These are phyloP conservation scores for Aphanocladium album DNA, from an alignment of 2,329 filamentous ascomycete species.

Conservation along the genomic window DNA sequence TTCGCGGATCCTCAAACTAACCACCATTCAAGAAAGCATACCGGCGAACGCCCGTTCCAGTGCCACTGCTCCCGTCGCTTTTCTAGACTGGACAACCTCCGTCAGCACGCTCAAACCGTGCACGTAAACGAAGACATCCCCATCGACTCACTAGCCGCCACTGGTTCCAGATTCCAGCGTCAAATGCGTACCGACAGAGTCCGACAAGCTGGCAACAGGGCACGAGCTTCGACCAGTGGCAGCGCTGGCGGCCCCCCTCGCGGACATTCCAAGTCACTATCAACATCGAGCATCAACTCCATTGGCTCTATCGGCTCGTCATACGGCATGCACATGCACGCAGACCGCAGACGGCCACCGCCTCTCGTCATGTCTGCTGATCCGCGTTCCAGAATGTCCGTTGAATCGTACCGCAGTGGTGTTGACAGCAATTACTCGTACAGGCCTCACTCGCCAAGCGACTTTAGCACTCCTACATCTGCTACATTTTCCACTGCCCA, in stretches of 20 bases:
- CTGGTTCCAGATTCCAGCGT: slow-evolving; percentile 84
- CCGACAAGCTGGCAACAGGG: slow-evolving; percentile 63
- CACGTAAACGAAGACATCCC: slow-evolving; percentile 98
- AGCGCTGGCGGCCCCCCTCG: slow-evolving; percentile 66
- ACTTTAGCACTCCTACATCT: slow-evolving; percentile 78
- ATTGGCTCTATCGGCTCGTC: slow-evolving; percentile 62
- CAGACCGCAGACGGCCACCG: slow-evolving; percentile 67
- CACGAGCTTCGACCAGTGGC: slow-evolving; percentile 71
- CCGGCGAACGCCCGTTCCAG: slow-evolving; percentile 91
- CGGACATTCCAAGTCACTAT: slow-evolving; percentile 80
- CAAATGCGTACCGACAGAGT: slow-evolving; percentile 86
- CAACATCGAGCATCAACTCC: slow-evolving; percentile 79
- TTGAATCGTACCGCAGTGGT: slow-evolving; percentile 64
- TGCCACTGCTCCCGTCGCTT: slow-evolving; percentile 93
- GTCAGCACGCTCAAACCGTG: slow-evolving; percentile 95
- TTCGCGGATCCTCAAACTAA: not conserved
- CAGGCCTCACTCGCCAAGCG: slow-evolving; percentile 62
- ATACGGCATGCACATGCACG: slow-evolving; percentile 51
- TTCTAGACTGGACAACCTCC: slow-evolving; percentile 87
- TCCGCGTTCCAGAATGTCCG: slow-evolving; percentile 57
- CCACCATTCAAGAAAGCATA: slow-evolving; percentile 69
- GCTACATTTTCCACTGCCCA: slow-evolving; percentile 73
- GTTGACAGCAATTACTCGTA: slow-evolving; percentile 60
- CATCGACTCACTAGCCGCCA: slow-evolving; percentile 85
- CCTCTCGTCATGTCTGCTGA: slow-evolving; percentile 79